Base-by-base conservation (phyloP, 441 rosid genomes). In the Arabidopsis hybrid region DNA sequence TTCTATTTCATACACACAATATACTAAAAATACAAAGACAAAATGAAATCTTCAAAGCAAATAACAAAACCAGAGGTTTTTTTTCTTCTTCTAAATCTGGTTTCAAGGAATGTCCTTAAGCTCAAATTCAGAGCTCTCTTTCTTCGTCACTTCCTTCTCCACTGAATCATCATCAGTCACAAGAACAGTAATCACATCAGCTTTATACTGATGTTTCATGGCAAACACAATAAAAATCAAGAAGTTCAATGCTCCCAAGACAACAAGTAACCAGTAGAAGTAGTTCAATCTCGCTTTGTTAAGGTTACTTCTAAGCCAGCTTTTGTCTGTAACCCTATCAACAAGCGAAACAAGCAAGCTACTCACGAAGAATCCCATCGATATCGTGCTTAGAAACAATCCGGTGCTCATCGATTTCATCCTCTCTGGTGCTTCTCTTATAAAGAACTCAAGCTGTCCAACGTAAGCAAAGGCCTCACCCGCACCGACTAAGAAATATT, bases 361-460 rank as follows among this genome's bases (percentile, higher is more conserved):
- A 81, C 97, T 95, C 1, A 87, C 82, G 55, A 87, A 95, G 88
- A 92, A 89, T 29, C 97, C 97, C 96, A 90, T 83, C 2, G 97
- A 89, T 12, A 92, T 83, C 49, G 90, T 86, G 53, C 95, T 89
- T 2, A 95, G 80, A 67, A 92, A 92, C n/a, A 95, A 83, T 17
- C 97, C 97, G 0, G 97, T 95, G 86, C 99, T 95, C 95, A 88
- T 92, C 4, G 97, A 87, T 73, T 92, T 95, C 96, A 89, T 92
- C 71, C 93, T 83, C 59, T 87, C 93, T 0, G 97, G 97, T 40
- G 97, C 94, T 77, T 95, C 97, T 55, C 91, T 82, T 39, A 91
- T 88, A 81, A 92, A 95, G 78, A 92, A 95, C 85, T 95, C 97
- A 34, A 95, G 97, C n/a, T 95, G 96, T 52, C 97, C 97, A 10